These are phyloP conservation scores for Ophiostoma ips DNA, from an alignment of 2,329 filamentous ascomycete genomes.

Conservation along the genomic window DNA sequence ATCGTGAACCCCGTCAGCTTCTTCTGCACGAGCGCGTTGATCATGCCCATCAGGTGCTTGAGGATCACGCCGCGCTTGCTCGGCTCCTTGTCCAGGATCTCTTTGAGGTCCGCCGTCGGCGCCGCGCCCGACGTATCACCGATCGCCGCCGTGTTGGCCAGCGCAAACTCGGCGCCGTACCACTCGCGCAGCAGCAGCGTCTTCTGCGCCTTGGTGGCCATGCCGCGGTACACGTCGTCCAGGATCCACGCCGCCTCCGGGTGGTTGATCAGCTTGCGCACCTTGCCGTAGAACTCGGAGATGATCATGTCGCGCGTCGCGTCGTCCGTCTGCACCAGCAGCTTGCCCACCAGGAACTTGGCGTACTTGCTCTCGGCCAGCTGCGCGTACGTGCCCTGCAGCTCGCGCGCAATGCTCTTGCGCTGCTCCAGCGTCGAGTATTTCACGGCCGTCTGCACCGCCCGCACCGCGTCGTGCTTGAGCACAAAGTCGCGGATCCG, in stretches of 20 bases:
- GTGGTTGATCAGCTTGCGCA: conserved; percentile 88
- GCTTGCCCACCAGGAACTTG: conserved; percentile 92
- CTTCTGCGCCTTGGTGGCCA: conserved; percentile 78
- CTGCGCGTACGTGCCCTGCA: conserved; percentile 70
- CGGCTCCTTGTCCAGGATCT: conserved; percentile 62
- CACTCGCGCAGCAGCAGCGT: conserved; percentile 77
- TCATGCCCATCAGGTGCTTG: conserved; percentile 70
- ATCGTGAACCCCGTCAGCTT: conserved; percentile 95
- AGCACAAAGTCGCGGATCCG: conserved; percentile 91
- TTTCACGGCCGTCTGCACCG: conserved; percentile 93
- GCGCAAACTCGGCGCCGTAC: conserved; percentile 87
- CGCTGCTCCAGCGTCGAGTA: conserved; percentile 78
- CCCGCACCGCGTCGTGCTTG: conserved; percentile 95
- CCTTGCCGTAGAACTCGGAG: conserved; percentile 86
- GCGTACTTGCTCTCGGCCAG: conserved; percentile 92
- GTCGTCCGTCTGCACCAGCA: conserved; percentile 80
- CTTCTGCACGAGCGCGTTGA: conserved; percentile 90
- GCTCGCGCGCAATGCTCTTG: conserved; percentile 72
- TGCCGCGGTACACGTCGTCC: conserved; percentile 86
- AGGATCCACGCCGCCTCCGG: conserved; percentile 95
- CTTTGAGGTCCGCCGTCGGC: conserved; percentile 53
- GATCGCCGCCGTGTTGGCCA: conserved; percentile 34
- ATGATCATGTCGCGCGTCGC: conserved; percentile 82
- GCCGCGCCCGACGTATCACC: not conserved
- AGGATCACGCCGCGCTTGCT: conserved; percentile 82